Base-by-base conservation (phyloP, 805 yeast genomes). In the Cyberlindnera samutprakarnensis region DNA sequence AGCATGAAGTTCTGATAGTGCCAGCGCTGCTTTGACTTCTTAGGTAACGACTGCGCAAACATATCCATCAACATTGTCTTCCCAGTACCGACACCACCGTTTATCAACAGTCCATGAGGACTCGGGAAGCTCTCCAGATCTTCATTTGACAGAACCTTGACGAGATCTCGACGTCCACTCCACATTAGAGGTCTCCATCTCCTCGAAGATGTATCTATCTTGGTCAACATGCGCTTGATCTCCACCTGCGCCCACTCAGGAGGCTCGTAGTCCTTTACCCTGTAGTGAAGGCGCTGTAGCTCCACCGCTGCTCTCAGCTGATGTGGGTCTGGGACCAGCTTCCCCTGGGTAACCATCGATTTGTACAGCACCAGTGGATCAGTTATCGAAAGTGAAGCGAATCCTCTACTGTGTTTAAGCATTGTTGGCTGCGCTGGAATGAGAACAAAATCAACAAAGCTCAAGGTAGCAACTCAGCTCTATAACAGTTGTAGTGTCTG, bases 21-120 rank as follows among this genome's bases (percentile, higher is more conserved):
- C 75, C 84, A 76, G 35, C 88, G 58, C 56, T 72, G 65, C 42
- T 80, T 80, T 1, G 78, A 68, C 16, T 61, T 58, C 38, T 75
- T 72, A 0, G 87, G 88, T 18, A 80, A 57, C 1, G 78, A 64
- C 29, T 62, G 61, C 1, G 86, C 85, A 56, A 80, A 79, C 14
- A 80, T 69, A 43, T 79, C 86, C 72, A 80, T 70, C 30, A 80
- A 51, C 78, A 80, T 71, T 2, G 84, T 73, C 47, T 80, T 80
- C 1, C 88, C 88, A 42, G 82, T 74, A 0, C 88, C 88, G 4
- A 75, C 83, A 37, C 71, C 81, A 4, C 82, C 83, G 52, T 72
- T 74, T 6, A 76, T 51, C 28, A 76, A 49, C 5, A 80, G 54
- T 0, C 88, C 88, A 35, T 70, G 78, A 0, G 87, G 87, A 0